These are phyloP conservation scores for Ogataea hybrid DNA, from an alignment of 1,139 yeast species.

Conservation along the genomic window DNA sequence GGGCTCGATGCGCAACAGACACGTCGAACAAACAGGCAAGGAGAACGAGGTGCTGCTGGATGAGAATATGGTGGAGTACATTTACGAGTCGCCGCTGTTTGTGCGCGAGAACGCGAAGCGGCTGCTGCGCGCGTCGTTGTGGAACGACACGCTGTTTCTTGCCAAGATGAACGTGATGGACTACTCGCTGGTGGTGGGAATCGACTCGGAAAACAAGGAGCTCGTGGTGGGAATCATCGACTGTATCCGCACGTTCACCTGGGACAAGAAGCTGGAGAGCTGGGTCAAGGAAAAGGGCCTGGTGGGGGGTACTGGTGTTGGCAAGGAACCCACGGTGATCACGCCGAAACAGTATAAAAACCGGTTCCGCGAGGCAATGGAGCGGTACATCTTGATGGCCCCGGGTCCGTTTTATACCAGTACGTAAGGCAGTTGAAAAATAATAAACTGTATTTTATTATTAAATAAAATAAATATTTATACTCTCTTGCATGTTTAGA, in stretches of 20 bases:
- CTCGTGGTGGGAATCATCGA: slow-evolving; percentile 94
- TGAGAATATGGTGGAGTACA: slow-evolving; percentile 97
- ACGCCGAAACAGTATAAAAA: slow-evolving; percentile 95
- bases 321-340: slow-evolving; percentile 94
- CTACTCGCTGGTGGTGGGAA: slow-evolving; percentile 91
- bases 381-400: slow-evolving; percentile 87
- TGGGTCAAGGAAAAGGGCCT: slow-evolving; percentile 97
- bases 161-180: slow-evolving; percentile 99
- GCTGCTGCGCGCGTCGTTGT: slow-evolving; percentile 78
- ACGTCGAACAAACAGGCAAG: slow-evolving; percentile 93
- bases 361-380: slow-evolving; percentile 97
- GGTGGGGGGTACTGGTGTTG: slow-evolving; percentile 79
- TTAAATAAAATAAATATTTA: background rate
- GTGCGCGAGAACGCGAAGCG: slow-evolving; percentile 92
- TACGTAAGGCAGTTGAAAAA: background rate
- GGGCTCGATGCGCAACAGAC: slow-evolving; percentile 97
- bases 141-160: slow-evolving; percentile 91
- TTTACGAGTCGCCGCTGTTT: slow-evolving; percentile 92
- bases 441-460: background rate
- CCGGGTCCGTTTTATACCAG: slow-evolving; percentile 75
- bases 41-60: slow-evolving; percentile 93
- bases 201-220: slow-evolving; percentile 65
- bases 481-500: slow-evolving; percentile 51
- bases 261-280: slow-evolving; percentile 98
- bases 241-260: slow-evolving; percentile 92